Conservation (phyloP, 345 rosid genomes). For the Barbarea vulgaris region DNA sequence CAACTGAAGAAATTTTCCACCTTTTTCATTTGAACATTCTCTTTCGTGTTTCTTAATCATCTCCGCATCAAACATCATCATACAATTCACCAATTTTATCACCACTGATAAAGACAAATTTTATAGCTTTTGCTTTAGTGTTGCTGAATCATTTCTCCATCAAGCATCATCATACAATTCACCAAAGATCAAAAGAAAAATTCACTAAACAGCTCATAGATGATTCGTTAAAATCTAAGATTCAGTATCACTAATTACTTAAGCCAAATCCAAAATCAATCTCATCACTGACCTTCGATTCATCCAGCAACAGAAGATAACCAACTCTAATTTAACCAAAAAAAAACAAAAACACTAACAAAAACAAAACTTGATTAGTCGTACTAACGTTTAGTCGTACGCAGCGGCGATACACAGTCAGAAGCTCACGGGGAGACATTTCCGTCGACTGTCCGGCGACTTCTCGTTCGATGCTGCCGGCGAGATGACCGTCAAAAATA, state of each 20-base stretch:
- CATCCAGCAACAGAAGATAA: conserved; percentile 4
- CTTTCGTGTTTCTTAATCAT: background rate
- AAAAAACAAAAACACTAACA: too few species aligned
- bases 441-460: background rate
- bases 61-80: background rate
- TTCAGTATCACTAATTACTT: background rate
- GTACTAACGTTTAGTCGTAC: background rate
- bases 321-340: background rate
- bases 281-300: conserved; percentile 8
- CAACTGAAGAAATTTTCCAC: background rate
- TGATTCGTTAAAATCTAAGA: background rate
- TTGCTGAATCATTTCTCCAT: background rate
- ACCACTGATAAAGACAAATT: too few species aligned
- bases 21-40: background rate
- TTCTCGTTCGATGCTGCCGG: background rate
- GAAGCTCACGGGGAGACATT: background rate
- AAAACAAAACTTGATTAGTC: too few species aligned
- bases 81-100: background rate
- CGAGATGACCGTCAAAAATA: background rate
- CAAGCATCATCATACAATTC: background rate
- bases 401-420: background rate
- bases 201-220: background rate
- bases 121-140: too few species aligned
- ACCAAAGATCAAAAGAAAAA: background rate
- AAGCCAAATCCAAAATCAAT: background rate